Evolutionary conservation across 257 asterid genomes (phyloP).

Genomic region (Vinca minor): DNA sequence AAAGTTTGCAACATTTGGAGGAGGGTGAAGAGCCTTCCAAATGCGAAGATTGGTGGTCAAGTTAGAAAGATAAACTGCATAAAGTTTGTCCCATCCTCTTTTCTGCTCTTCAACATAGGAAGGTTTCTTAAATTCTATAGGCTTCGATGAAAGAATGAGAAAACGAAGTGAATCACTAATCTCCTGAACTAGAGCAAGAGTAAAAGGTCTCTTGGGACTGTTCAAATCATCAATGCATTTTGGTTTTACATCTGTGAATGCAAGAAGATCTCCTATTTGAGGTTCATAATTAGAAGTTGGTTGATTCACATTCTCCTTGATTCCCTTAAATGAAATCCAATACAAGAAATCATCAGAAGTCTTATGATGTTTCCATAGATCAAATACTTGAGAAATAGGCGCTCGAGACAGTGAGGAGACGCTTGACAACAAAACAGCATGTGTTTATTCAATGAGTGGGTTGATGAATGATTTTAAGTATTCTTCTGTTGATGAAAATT

Average conservation of each 20-base stretch:
- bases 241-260: conserved; percentile 46
- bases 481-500: conserved; percentile 29
- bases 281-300: conserved; percentile 49
- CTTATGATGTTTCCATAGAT: conserved; percentile 11
- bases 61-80: conserved; percentile 39
- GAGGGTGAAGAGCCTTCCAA: conserved; percentile 37
- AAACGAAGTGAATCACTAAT: background rate
- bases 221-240: conserved; percentile 39
- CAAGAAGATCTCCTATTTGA: conserved; percentile 45
- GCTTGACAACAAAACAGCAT: conserved; percentile 52
- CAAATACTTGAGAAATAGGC: conserved; percentile 28
- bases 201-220: conserved; percentile 27
- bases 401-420: conserved; percentile 32
- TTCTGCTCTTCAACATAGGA: background rate
- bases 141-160: conserved; percentile 32
- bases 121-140: conserved; percentile 17
- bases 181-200: conserved; percentile 35
- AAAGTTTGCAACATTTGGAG: conserved; percentile 9
- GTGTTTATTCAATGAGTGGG: conserved; percentile 66
- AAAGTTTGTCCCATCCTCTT: conserved; percentile 13
- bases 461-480: conserved; percentile 40
- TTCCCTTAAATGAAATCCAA: conserved; percentile 12
- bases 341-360: conserved; percentile 17
- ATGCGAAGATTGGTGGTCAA: conserved; percentile 45
- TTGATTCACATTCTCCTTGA: conserved; percentile 16